phyloP scores from a whole-genome alignment of 352 stramenopile genomes.

The Globisporangium uncinulatum region DNA sequence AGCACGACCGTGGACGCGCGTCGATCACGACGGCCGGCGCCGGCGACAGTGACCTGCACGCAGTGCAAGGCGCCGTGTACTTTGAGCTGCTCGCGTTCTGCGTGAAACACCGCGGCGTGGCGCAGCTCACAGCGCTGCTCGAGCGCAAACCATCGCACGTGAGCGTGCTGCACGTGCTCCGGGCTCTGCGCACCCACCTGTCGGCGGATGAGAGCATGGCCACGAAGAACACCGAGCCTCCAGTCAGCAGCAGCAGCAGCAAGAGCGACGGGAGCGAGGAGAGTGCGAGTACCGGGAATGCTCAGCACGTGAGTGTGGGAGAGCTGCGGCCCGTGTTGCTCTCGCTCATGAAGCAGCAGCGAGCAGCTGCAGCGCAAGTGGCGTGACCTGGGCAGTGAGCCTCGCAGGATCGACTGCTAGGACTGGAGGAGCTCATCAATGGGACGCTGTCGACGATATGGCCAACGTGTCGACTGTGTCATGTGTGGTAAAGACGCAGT shows the following conservation, averaged over 20 bases:
- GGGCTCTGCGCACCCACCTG: slow-evolving; percentile 33
- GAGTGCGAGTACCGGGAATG: slow-evolving; percentile 4
- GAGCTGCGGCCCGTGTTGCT: slow-evolving; percentile 39
- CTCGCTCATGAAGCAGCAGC: slow-evolving; percentile 31
- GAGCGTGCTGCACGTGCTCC: slow-evolving; percentile 49
- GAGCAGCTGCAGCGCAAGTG: slow-evolving; percentile 1
- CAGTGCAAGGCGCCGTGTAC: slow-evolving; percentile 36
- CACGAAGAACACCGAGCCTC: not conserved
- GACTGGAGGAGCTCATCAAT: too few relatives aligned
- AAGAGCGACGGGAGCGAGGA: not conserved
- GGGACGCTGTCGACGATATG: too few relatives aligned
- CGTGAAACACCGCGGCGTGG: slow-evolving; percentile 33
- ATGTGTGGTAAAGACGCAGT: too few relatives aligned
- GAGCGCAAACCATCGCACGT: slow-evolving; percentile 49
- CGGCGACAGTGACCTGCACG: slow-evolving; percentile 3
- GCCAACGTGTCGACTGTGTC: too few relatives aligned
- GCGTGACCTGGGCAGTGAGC: not conserved
- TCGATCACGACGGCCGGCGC: slow-evolving; percentile 10
- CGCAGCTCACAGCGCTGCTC: slow-evolving; percentile 43
- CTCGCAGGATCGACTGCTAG: not conserved
- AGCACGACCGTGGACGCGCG: not conserved
- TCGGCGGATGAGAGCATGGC: slow-evolving; percentile 10
- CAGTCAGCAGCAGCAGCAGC: not conserved
- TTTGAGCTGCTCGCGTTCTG: slow-evolving; percentile 67
- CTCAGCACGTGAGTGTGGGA: slow-evolving; percentile 34